Percentiles rank a stretch among this genome's conserved stretches.
These are phyloP conservation scores for Clarireedia sp. DNA, from an alignment of 2,329 filamentous ascomycete species.

Conservation along the genomic window DNA sequence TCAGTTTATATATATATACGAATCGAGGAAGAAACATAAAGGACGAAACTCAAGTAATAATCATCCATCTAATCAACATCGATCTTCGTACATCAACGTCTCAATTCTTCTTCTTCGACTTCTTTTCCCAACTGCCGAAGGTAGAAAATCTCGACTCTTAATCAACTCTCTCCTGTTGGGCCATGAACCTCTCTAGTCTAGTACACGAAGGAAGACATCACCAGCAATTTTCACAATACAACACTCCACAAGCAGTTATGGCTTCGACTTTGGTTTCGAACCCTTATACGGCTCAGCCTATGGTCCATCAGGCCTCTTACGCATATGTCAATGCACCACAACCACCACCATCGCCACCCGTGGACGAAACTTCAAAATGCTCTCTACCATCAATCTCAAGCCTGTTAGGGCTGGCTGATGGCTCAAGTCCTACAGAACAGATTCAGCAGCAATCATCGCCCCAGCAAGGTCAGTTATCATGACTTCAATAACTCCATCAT, in stretches of 20 bases:
- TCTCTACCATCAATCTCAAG: conserved; percentile 92
- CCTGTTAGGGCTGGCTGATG: conserved; percentile 74
- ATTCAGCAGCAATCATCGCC: conserved; percentile 39
- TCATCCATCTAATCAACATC: conserved; percentile 16
- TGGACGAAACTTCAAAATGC: conserved; percentile 67
- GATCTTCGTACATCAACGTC: background rate
- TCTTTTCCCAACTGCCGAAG: conserved; percentile 2
- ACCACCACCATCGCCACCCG: conserved; percentile 65
- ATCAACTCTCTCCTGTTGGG: conserved; percentile 12
- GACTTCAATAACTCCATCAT: background rate
- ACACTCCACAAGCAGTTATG: conserved; percentile 33
- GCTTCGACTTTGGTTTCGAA: conserved; percentile 37
- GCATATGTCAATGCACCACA: conserved; percentile 45
- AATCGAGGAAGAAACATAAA: conserved; percentile 28
- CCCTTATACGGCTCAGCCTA: conserved; percentile 39
- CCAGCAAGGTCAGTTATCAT: conserved; percentile 19
- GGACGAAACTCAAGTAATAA: conserved; percentile 22
- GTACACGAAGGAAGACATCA: conserved; percentile 28
- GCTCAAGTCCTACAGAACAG: conserved; percentile 48
- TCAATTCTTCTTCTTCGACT: background rate
- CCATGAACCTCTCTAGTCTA: conserved; percentile 32
- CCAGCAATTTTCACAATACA: conserved; percentile 24
- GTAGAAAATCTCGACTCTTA: background rate
- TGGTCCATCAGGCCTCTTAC: conserved; percentile 37
- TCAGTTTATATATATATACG: conserved; percentile 7